Evolutionary conservation across 768 basidiomycete genomes (phyloP).

Genomic region (Collybiopsis confluens): DNA sequence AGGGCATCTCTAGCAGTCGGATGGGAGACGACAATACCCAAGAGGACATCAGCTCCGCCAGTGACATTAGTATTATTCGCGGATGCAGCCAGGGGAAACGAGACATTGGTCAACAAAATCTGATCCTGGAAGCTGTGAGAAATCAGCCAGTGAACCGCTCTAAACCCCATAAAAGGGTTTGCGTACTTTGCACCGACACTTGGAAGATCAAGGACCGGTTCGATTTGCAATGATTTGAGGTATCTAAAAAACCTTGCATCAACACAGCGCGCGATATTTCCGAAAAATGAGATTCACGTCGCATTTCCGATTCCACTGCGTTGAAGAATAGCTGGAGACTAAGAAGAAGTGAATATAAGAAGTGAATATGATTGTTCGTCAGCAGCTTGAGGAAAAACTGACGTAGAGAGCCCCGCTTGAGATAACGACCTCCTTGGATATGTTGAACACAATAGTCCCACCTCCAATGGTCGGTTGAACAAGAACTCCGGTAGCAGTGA

Average conservation of each 20-base stretch:
- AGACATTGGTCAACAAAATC: background rate
- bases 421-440: slow-evolving; percentile 8
- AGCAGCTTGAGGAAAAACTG: background rate
- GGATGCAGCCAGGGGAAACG: background rate
- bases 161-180: background rate
- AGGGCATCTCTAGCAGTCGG: background rate
- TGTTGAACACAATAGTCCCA: background rate
- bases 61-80: background rate
- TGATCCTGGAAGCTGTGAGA: background rate
- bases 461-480: slow-evolving; percentile 7
- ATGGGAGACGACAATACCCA: background rate
- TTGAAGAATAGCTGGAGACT: slow-evolving; percentile 13
- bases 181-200: background rate
- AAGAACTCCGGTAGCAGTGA: slow-evolving; percentile 9
- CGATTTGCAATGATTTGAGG: too few species aligned
- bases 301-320: slow-evolving; percentile 13
- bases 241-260: too few species aligned
- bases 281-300: too few species aligned
- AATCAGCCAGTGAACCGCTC: background rate
- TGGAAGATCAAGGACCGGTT: background rate
- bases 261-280: too few species aligned
- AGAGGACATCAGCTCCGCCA: background rate
- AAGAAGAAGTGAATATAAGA: background rate
- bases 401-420: slow-evolving; percentile 13
- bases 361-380: background rate